Conservation (phyloP, 1,284 basidiomycete genomes). For the Fomitopsis betulina region DNA sequence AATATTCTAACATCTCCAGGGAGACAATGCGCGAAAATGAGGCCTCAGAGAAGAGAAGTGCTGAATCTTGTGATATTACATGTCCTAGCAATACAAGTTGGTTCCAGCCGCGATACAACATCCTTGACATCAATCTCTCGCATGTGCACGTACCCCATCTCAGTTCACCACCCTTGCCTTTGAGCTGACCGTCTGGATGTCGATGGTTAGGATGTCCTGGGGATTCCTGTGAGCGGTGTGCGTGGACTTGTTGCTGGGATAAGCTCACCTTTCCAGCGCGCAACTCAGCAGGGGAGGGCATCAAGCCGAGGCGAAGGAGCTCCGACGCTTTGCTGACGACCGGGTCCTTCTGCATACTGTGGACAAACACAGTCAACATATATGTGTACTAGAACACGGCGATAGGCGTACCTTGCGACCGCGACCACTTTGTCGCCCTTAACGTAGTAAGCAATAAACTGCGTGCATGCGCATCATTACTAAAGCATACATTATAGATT, state of each 20-base stretch:
- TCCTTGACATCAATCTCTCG: not conserved
- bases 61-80: not conserved
- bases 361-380: not conserved
- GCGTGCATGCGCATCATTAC: not conserved
- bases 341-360: conserved; percentile 79
- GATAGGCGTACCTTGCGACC: conserved; percentile 56
- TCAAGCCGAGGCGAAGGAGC: conserved; percentile 72
- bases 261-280: conserved; percentile 52
- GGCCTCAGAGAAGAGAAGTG: too few species aligned
- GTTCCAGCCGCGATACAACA: not conserved
- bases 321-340: conserved; percentile 81
- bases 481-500: too few species aligned
- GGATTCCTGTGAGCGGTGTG: not conserved
- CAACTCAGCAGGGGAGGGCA: conserved; percentile 80
- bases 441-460: conserved; percentile 88
- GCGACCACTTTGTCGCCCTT: conserved; percentile 77
- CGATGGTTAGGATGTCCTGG: conserved; percentile 25
- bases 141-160: not conserved
- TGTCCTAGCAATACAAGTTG: not conserved
- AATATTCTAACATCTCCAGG: too few species aligned
- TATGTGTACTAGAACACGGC: not conserved
- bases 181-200: conserved; percentile 21
- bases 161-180: conserved; percentile 21
- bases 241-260: not conserved
- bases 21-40: too few species aligned